Percentiles rank a stretch among this genome's conserved stretches.
phyloP scores from a whole-genome alignment of 257 asterid genomes.

The Nemophila menziesii region DNA sequence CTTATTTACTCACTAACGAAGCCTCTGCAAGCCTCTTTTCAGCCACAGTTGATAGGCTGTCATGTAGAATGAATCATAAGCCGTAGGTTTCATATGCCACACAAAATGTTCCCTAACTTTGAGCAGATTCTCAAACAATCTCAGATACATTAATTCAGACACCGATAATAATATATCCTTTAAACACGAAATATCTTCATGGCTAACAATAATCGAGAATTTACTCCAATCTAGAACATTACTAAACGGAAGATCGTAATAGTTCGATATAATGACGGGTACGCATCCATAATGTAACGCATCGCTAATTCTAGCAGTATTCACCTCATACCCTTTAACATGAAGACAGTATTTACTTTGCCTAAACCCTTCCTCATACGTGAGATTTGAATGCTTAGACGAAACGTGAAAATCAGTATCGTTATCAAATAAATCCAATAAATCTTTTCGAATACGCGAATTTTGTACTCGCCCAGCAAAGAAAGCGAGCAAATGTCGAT shows the following conservation, averaged over 20 bases:
- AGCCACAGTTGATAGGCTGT: conserved; percentile 73
- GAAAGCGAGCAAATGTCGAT: conserved; percentile 45
- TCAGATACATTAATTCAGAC: conserved; percentile 30
- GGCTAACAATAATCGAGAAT: conserved; percentile 46
- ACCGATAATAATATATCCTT: conserved; percentile 39
- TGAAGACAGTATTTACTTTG: conserved; percentile 72
- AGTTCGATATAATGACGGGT: conserved; percentile 62
- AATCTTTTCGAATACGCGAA: conserved; percentile 35
- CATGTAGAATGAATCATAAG: conserved; percentile 61
- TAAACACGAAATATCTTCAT: conserved; percentile 32
- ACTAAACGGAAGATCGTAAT: conserved; percentile 75
- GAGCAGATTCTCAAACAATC: conserved; percentile 36
- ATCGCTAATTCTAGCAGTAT: conserved; percentile 71
- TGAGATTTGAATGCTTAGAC: conserved; percentile 34
- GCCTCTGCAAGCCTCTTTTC: conserved; percentile 43
- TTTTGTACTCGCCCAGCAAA: conserved; percentile 70
- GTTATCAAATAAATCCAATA: conserved; percentile 41
- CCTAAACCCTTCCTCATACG: conserved; percentile 59
- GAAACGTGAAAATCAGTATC: conserved; percentile 46
- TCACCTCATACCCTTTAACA: conserved; percentile 74
- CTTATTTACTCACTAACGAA: conserved; percentile 3
- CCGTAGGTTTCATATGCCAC: conserved; percentile 43
- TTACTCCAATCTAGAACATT: conserved; percentile 58
- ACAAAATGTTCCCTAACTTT: conserved; percentile 51
- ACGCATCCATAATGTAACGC: conserved; percentile 68